phyloP scores from a whole-genome alignment of 208 protist species.

The Wallacemonas sp. region DNA sequence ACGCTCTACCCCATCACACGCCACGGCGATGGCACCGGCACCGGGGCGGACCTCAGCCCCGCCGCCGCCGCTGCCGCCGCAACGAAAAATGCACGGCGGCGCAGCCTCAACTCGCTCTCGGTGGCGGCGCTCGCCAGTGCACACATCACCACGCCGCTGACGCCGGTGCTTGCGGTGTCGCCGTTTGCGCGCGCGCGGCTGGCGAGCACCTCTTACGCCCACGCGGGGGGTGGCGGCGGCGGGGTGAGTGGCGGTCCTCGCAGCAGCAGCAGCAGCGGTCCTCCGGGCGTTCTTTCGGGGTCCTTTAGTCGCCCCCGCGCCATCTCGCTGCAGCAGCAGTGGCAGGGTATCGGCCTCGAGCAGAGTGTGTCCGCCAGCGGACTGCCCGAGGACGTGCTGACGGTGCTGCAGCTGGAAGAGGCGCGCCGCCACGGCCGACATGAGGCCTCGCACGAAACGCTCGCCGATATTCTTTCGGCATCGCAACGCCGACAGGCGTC shows the following conservation, averaged over 20 bases:
- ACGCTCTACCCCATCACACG: constrained; percentile 8
- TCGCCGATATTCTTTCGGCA: constrained; percentile 14
- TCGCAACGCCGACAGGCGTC: constrained; percentile 1
- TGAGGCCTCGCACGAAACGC: constrained; percentile 3
- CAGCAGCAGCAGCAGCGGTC: neutral
- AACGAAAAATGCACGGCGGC: neutral
- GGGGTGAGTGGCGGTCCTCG: too few relatives aligned
- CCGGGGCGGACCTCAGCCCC: neutral
- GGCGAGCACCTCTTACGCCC: neutral
- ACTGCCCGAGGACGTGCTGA: constrained; percentile 16
- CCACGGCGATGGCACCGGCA: neutral
- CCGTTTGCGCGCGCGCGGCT: neutral
- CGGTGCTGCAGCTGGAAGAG: constrained; percentile 18
- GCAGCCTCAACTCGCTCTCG: constrained; percentile 4
- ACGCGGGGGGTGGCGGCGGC: neutral
- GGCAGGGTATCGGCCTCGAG: constrained; percentile 3
- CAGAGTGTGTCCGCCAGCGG: constrained; percentile 9
- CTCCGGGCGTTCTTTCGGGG: neutral
- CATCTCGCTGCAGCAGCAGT: constrained; percentile 5
- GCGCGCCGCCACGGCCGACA: neutral
- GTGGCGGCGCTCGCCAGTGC: neutral
- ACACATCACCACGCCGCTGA: neutral
- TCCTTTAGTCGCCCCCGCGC: neutral
- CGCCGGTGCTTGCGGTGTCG: neutral
- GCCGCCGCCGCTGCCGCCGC: too few relatives aligned